Base-by-base conservation (phyloP, 192 early-diverging fungal genomes). In the Phycomyces blakesleeanus region DNA sequence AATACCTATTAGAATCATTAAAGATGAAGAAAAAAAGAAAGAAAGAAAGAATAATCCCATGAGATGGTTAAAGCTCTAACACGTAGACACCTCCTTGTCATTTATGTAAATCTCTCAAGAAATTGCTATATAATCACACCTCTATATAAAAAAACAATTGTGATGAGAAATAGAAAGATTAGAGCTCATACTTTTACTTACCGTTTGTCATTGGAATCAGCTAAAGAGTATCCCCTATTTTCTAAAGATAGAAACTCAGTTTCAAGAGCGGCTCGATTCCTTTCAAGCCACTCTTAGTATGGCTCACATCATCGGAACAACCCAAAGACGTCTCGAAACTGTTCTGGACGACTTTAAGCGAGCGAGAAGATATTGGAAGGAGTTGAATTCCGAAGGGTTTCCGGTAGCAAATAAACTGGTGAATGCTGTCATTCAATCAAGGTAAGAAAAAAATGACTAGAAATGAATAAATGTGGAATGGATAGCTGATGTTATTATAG, bases 351-450 rank as follows among this genome's bases (percentile, higher is more conserved):
- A 73, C 5, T 67, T 73, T 51, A 57, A 67, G 14, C 60, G 57
- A 25, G 49, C 71, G 37, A 42, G 71, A 9, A 66, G 27, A 5
- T 52, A 10, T 52, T 73, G 71, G 71, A 29, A 63, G n/a, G 71
- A 73, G 37, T 21, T 73, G 15, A 73, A 73, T 47, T 47, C 49
- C 0, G 60, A 73, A 40, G 65, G 49, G 2, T 67, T 73, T 16
- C 50, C 71, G 16, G 29, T 55, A 27, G 71, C 63, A 0, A 67
- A 66, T 51, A 55, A 51, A 0, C 24, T 73, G 7, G 53, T 66
- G 14, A 73, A 73, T 59, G 20, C 65, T 18, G 61, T 59, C 10
- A 67, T 73, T 16, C 63, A 73, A 57, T 58, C 59, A 63, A 40
- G 39, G 71, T 67, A 63, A 54, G 25, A 55, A n/a, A n/a, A n/a